Percentiles rank a stretch among this genome's conserved stretches.
Conservation (phyloP, 805 yeast species). For the Cyberlindnera mycetangii region DNA sequence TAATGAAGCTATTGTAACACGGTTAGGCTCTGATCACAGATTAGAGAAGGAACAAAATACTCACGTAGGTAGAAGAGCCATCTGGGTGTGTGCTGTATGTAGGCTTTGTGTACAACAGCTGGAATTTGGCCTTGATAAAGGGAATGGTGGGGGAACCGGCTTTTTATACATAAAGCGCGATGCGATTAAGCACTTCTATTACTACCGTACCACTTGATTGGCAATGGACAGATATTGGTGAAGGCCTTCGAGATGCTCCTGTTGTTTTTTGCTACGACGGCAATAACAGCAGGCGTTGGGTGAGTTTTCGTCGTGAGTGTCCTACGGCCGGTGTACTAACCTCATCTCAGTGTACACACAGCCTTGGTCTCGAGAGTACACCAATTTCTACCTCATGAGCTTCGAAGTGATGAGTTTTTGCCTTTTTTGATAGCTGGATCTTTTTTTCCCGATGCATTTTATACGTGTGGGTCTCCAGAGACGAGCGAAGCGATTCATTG, state of each 20-base stretch:
- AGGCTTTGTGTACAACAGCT: too few relatives aligned
- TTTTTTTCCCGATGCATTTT: constrained; percentile 68
- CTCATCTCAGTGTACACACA: constrained; percentile 32
- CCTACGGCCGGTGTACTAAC: background rate
- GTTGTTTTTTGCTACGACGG: background rate
- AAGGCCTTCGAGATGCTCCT: too few relatives aligned
- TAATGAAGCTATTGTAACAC: constrained; percentile 12
- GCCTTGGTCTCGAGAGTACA: constrained; percentile 33
- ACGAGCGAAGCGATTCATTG: constrained; percentile 66
- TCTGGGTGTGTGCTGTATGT: background rate
- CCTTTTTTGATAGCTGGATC: constrained; percentile 53
- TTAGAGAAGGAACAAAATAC: too few relatives aligned
- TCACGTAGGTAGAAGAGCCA: constrained; percentile 3
- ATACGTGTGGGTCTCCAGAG: constrained; percentile 49
- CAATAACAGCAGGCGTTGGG: constrained; percentile 7
- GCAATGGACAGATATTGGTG: too few relatives aligned
- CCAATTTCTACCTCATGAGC: constrained; percentile 32
- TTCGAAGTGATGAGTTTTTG: constrained; percentile 22
- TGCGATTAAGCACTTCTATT: too few relatives aligned
- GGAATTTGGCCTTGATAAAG: too few relatives aligned
- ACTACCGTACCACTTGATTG: too few relatives aligned
- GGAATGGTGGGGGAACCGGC: too few relatives aligned
- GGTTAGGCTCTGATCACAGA: too few relatives aligned
- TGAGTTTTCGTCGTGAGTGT: background rate
- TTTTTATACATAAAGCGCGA: too few relatives aligned